These are phyloP conservation scores for Naematelia aurantialba DNA, from an alignment of 768 basidiomycete species.

Conservation along the genomic window DNA sequence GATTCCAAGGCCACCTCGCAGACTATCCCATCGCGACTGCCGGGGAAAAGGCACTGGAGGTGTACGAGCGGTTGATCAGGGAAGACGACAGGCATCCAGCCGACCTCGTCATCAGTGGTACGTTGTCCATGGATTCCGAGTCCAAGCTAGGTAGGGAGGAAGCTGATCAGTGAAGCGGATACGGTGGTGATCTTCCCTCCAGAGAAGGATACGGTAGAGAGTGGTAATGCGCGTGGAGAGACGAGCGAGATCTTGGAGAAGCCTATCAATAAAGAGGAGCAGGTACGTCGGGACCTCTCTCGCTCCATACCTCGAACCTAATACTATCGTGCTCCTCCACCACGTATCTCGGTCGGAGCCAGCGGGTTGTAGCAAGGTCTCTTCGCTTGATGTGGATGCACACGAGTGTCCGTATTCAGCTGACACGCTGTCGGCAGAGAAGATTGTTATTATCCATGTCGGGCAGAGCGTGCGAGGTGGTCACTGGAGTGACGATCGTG, in stretches of 20 bases:
- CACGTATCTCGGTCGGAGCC: too few species aligned
- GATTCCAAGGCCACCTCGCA: conserved; percentile 64
- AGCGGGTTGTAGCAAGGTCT: too few species aligned
- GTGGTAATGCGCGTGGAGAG: conserved; percentile 34
- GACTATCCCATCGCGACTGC: conserved; percentile 73
- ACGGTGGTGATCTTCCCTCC: conserved; percentile 81
- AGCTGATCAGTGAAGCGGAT: conserved; percentile 61
- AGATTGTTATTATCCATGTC: conserved; percentile 85
- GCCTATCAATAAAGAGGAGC: conserved; percentile 68
- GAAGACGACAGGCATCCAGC: conserved; percentile 63
- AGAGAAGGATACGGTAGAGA: conserved; percentile 44
- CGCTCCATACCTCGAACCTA: not conserved
- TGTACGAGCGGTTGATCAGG: conserved; percentile 70
- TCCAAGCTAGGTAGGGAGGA: not conserved
- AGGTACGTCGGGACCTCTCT: conserved; percentile 28
- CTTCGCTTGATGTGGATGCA: too few species aligned
- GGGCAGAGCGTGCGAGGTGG: conserved; percentile 81
- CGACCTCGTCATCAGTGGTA: conserved; percentile 75
- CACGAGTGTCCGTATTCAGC: too few species aligned
- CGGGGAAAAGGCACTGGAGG: conserved; percentile 73
- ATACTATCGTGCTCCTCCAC: not conserved
- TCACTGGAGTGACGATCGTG: conserved; percentile 75
- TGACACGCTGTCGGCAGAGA: conserved; percentile 54
- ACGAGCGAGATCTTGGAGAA: conserved; percentile 84
- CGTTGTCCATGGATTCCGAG: not conserved